These are phyloP conservation scores for Saccharomyces hybrid DNA, from an alignment of 1,139 yeast species.

Conservation along the genomic window DNA sequence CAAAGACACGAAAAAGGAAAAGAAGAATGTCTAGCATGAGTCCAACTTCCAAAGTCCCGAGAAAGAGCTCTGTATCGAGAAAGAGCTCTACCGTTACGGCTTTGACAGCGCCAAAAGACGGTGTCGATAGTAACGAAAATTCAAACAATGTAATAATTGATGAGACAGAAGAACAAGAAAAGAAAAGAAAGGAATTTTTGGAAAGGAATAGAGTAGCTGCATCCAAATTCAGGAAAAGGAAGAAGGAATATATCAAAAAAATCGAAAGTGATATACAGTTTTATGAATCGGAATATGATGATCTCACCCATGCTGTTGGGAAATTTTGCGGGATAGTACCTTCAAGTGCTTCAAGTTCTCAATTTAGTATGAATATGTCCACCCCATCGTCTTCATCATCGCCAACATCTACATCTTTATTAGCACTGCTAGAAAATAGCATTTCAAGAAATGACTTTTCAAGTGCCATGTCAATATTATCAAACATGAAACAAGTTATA, in stretches of 20 bases:
- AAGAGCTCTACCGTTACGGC: not conserved
- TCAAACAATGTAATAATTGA: conserved; percentile 12
- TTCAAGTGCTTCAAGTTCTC: not conserved
- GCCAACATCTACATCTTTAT: conserved; percentile 12
- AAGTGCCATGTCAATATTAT: conserved; percentile 18
- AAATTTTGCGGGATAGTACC: conserved; percentile 15
- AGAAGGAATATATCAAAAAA: conserved; percentile 78
- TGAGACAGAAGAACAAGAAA: conserved; percentile 40
- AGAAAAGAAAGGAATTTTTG: conserved; percentile 71
- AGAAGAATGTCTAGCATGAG: conserved; percentile 10
- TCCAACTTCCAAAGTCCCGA: conserved; percentile 4
- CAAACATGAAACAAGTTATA: conserved; percentile 20
- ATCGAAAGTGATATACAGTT: conserved; percentile 71
- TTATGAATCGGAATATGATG: conserved; percentile 68
- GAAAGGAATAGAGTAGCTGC: conserved; percentile 96
- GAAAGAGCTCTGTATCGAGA: not conserved
- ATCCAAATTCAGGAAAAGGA: conserved; percentile 87
- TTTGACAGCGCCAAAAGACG: conserved; percentile 2
- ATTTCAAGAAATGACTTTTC: conserved; percentile 18
- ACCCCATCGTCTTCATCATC: conserved; percentile 7
- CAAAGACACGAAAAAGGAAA: not conserved
- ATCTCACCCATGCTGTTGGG: conserved; percentile 38
- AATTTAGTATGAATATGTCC: not conserved
- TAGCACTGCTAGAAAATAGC: conserved; percentile 20
- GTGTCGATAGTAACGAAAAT: conserved; percentile 7